Conservation (phyloP, 352 stramenopile species). For the Globisporangium perplexum region DNA sequence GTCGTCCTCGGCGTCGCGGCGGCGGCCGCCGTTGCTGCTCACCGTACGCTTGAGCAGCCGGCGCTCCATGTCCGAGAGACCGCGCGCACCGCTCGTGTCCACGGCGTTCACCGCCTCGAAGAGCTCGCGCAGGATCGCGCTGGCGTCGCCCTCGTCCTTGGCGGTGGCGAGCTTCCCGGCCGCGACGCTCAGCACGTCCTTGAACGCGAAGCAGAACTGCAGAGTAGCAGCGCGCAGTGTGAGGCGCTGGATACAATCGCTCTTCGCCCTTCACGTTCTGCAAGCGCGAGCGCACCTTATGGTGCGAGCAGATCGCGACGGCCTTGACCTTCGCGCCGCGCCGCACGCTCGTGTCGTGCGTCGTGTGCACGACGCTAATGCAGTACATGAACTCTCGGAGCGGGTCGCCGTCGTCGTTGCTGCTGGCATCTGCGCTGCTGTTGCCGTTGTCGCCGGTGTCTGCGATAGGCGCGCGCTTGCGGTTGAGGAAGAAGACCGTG, state of each 20-base stretch:
- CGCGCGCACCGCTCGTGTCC: slow-evolving; percentile 48
- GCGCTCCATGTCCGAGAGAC: slow-evolving; percentile 68
- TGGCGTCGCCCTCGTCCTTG: slow-evolving; percentile 34
- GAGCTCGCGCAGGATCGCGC: slow-evolving; percentile 47
- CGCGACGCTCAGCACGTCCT: slow-evolving; percentile 67
- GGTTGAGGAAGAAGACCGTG: slow-evolving; percentile 88
- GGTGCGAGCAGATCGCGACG: slow-evolving; percentile 71
- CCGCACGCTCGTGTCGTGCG: slow-evolving; percentile 61
- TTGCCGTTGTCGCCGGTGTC: neutral
- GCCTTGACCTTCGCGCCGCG: slow-evolving; percentile 79
- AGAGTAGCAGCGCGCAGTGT: slow-evolving; percentile 9
- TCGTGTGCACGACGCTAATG: slow-evolving; percentile 81
- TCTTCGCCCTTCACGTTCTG: too few species aligned
- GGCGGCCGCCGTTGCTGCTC: slow-evolving; percentile 30
- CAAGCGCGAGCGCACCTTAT: slow-evolving; percentile 56
- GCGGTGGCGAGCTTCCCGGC: slow-evolving; percentile 58
- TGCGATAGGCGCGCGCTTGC: slow-evolving; percentile 22
- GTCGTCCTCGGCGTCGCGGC: slow-evolving; percentile 35
- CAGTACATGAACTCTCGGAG: slow-evolving; percentile 84
- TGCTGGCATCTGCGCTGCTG: neutral
- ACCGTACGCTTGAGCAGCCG: slow-evolving; percentile 75
- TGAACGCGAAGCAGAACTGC: slow-evolving; percentile 73
- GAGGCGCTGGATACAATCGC: neutral
- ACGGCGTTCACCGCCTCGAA: slow-evolving; percentile 71
- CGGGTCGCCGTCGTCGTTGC: slow-evolving; percentile 21